Evolutionary conservation across 768 basidiomycete species (phyloP).

Genomic region (Pholiota conissans): DNA sequence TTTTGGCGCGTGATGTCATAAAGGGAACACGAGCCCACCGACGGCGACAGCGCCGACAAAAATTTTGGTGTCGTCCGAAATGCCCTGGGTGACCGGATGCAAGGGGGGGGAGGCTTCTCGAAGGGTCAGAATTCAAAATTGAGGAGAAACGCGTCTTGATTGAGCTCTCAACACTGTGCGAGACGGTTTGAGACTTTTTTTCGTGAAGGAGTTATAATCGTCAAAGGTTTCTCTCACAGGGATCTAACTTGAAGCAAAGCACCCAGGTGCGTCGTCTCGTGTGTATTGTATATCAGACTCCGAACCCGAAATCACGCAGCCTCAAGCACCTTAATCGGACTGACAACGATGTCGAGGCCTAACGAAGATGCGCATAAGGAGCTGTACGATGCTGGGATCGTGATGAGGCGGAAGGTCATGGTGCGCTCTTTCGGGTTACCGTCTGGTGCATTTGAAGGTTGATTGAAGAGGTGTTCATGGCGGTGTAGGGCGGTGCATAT

Average conservation of each 20-base stretch:
- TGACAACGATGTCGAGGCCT: slow-evolving; percentile 17
- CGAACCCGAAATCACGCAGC: too few relatives aligned
- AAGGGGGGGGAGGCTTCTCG: neutral
- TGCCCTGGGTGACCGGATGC: neutral
- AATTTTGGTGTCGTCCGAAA: neutral
- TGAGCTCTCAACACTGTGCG: too few relatives aligned
- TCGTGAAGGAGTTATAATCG: too few relatives aligned
- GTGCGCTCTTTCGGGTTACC: slow-evolving; percentile 19
- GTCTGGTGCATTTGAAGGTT: neutral
- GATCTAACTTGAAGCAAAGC: too few relatives aligned
- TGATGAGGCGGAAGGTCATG: slow-evolving; percentile 41
- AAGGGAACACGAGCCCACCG: neutral
- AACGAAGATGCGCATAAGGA: slow-evolving; percentile 39
- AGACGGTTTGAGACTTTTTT: too few relatives aligned
- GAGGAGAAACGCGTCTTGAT: too few relatives aligned
- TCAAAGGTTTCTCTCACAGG: too few relatives aligned
- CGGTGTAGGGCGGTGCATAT: slow-evolving; percentile 42
- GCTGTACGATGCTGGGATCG: slow-evolving; percentile 42
- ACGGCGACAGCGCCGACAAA: neutral
- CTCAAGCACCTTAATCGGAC: too few relatives aligned
- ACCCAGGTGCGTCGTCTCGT: too few relatives aligned
- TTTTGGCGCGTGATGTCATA: neutral
- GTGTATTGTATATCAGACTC: too few relatives aligned
- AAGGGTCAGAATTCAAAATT: too few relatives aligned
- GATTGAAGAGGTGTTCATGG: slow-evolving; percentile 27